Conservation (phyloP, 768 basidiomycete species). For the Suillus subaureus region DNA sequence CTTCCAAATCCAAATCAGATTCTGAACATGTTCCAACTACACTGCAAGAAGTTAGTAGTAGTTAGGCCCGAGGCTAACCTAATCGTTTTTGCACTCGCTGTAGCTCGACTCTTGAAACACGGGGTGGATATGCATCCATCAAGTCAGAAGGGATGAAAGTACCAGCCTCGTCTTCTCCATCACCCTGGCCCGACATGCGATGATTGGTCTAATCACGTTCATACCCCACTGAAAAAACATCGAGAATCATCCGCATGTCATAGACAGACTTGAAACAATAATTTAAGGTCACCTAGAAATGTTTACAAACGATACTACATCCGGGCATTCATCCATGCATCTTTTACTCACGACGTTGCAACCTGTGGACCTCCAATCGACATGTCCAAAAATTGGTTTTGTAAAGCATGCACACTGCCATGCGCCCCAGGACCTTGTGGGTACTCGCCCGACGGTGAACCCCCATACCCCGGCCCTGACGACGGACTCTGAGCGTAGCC, state of each 20-base stretch:
- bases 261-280: not conserved
- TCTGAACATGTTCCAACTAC: no score
- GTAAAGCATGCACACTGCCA: conserved; percentile 24
- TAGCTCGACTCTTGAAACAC: no score
- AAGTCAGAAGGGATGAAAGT: no score
- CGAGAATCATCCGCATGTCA: not conserved
- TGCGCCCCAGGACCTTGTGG: conserved; percentile 1
- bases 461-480: conserved; percentile 18
- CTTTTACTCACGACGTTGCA: conserved; percentile 4
- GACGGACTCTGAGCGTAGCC: conserved; percentile 8
- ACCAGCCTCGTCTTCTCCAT: no score
- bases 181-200: not conserved
- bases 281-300: not conserved
- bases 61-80: no score
- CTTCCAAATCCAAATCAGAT: no score
- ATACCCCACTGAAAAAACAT: not conserved
- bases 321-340: not conserved
- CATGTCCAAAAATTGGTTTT: conserved; percentile 36
- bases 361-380: conserved; percentile 20
- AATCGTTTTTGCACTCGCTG: no score
- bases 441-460: not conserved
- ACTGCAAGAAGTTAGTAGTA: no score
- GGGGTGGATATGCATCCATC: no score
- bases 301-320: not conserved
- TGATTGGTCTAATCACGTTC: not conserved